Evolutionary conservation across 2,329 filamentous ascomycete species (phyloP).

Genomic region (Trichoderma afroharzianum): DNA sequence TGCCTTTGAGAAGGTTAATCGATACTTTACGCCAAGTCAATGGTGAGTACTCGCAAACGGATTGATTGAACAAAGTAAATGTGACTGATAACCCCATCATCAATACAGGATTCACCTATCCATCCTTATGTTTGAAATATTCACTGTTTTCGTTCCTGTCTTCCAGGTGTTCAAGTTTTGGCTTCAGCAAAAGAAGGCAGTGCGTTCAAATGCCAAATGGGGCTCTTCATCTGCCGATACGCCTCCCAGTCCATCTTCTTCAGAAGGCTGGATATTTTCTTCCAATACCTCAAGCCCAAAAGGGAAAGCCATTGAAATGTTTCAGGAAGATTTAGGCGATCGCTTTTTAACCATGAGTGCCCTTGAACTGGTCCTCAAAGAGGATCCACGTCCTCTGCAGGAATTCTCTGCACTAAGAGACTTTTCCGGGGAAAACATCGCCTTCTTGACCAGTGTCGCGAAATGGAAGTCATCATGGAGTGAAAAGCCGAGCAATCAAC

Average conservation of each 20-base stretch:
- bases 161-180: constrained; percentile 47
- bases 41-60: constrained; percentile 46
- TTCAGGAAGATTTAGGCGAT: constrained; percentile 28
- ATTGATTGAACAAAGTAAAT: constrained; percentile 33
- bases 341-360: constrained; percentile 56
- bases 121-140: constrained; percentile 58
- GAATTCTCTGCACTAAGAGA: constrained; percentile 62
- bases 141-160: constrained; percentile 59
- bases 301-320: not conserved
- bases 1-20: constrained; percentile 47
- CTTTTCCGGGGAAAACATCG: constrained; percentile 69
- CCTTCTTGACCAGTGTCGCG: constrained; percentile 58
- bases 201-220: constrained; percentile 20
- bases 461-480: constrained; percentile 47
- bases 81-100: not conserved
- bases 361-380: constrained; percentile 55
- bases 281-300: constrained; percentile 12
- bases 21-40: constrained; percentile 53
- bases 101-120: constrained; percentile 42
- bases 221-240: constrained; percentile 7
- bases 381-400: constrained; percentile 57
- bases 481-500: not conserved
- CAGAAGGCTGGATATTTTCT: not conserved
- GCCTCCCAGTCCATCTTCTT: constrained; percentile 11
- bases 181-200: constrained; percentile 30